A percentile compares a stretch with the other conserved stretches of the same genome.
Evolutionary conservation across 306 rosid species (phyloP).

Genomic region (Cotoneaster glaucophyllus): DNA sequence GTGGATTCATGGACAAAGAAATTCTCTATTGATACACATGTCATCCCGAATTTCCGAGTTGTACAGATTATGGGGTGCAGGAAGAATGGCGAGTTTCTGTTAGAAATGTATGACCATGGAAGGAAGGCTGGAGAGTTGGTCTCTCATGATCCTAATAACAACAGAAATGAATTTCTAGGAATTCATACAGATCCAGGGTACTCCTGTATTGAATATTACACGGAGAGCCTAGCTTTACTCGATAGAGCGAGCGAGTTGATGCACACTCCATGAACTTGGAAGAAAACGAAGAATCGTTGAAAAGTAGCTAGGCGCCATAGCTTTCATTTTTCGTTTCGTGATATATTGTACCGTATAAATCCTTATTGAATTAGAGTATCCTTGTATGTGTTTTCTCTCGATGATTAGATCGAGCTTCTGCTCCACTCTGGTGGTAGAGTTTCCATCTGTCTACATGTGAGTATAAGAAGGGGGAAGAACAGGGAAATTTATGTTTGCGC

Average conservation of each 20-base stretch:
- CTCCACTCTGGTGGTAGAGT: too few relatives aligned
- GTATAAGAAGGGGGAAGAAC: too few relatives aligned
- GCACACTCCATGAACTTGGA: too few relatives aligned
- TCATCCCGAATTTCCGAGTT: not conserved
- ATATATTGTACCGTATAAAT: too few relatives aligned
- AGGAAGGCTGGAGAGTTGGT: conserved; percentile 3
- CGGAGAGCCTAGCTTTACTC: conserved; percentile 1
- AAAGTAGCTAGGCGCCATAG: too few relatives aligned
- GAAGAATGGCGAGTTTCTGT: not conserved
- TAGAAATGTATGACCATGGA: not conserved
- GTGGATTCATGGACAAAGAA: conserved; percentile 15
- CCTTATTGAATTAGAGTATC: too few relatives aligned
- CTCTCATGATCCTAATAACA: not conserved
- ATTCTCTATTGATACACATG: not conserved
- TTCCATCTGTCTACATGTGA: too few relatives aligned
- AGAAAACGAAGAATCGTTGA: too few relatives aligned
- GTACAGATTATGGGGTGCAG: not conserved
- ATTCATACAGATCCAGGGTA: not conserved
- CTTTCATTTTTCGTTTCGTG: too few relatives aligned
- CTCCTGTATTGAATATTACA: not conserved
- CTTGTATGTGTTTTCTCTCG: too few relatives aligned
- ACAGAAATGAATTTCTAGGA: not conserved
- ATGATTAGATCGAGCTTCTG: too few relatives aligned
- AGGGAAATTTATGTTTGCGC: too few relatives aligned
- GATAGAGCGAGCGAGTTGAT: not conserved